Conservation (phyloP, 495 filamentous ascomycete genomes). For the Daldinia concentrica region DNA sequence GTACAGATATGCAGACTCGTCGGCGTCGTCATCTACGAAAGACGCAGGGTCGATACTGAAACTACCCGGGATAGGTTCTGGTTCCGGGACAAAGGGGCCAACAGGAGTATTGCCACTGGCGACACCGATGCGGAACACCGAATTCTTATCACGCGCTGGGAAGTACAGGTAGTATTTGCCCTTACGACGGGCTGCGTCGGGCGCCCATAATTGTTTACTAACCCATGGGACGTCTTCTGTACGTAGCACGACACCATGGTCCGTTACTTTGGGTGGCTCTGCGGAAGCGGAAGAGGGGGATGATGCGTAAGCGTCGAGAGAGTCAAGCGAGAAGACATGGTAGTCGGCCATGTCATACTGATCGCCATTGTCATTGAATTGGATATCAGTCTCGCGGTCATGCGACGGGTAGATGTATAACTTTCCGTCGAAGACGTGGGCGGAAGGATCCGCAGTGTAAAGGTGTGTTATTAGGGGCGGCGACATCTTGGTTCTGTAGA, state of each 20-base stretch:
- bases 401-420: conserved; percentile 74
- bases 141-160: conserved; percentile 66
- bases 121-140: conserved; percentile 72
- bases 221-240: conserved; percentile 69
- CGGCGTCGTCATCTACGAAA: conserved; percentile 68
- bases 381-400: conserved; percentile 68
- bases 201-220: conserved; percentile 71
- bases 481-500: conserved; percentile 43
- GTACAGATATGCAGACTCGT: conserved; percentile 63
- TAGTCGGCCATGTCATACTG: conserved; percentile 84
- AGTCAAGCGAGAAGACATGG: conserved; percentile 68
- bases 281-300: not conserved
- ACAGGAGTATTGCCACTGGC: conserved; percentile 62
- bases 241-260: conserved; percentile 68
- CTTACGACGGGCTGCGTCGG: conserved; percentile 66
- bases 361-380: conserved; percentile 80
- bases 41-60: conserved; percentile 72
- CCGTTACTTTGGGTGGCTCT: conserved; percentile 55
- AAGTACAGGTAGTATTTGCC: conserved; percentile 73
- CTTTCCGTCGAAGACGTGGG: conserved; percentile 69
- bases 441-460: conserved; percentile 76
- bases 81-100: conserved; percentile 66
- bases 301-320: conserved; percentile 35
- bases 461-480: conserved; percentile 70
- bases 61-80: conserved; percentile 66